Evolutionary conservation across 78 protist genomes (phyloP).

Genomic region (Dictyostelium firmibasis): DNA sequence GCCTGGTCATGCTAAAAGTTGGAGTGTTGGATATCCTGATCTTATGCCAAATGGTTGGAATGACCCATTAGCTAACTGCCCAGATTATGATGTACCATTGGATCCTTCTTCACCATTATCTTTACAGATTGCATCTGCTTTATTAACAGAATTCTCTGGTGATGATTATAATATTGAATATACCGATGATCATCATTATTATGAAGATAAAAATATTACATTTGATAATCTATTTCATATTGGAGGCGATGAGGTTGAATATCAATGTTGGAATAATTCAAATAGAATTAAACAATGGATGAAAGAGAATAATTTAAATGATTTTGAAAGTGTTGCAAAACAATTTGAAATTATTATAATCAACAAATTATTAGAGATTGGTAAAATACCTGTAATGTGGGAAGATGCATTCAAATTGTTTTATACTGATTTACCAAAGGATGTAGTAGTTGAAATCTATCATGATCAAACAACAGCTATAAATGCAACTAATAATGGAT

Average conservation of each 20-base stretch:
- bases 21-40: conserved; percentile 47
- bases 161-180: not conserved
- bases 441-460: not conserved
- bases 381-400: not conserved
- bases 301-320: not conserved
- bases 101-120: conserved; percentile 17
- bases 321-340: not conserved
- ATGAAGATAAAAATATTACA: not conserved
- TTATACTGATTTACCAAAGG: not conserved
- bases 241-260: conserved; percentile 53
- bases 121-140: not conserved
- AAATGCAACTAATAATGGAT: not conserved
- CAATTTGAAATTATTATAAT: not conserved
- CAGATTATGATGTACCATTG: conserved; percentile 11
- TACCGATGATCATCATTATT: conserved; percentile 8
- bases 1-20: conserved; percentile 62
- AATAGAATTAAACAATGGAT: not conserved
- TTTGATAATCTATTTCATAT: conserved; percentile 18
- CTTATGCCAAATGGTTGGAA: not conserved
- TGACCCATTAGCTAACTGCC: not conserved
- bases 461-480: not conserved
- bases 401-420: not conserved
- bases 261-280: conserved; percentile 36
- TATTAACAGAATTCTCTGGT: not conserved
- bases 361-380: not conserved